phyloP scores from a whole-genome alignment of 441 rosid genomes.

The Aquilaria agallochum region DNA sequence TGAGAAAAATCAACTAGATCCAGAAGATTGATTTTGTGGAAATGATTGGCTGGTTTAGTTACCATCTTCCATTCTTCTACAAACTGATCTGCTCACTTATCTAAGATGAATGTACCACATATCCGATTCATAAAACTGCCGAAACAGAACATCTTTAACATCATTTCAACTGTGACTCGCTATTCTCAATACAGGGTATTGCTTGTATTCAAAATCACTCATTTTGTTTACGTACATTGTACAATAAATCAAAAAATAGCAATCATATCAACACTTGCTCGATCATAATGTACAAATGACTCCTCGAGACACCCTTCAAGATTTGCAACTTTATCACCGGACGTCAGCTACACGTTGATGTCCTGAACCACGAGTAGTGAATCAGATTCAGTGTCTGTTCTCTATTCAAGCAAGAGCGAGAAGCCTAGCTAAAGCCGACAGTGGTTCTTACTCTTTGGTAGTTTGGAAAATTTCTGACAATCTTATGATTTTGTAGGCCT shows the following conservation, averaged over 20 bases:
- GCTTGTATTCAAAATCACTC: no score
- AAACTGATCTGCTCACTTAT: no score
- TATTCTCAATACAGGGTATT: no score
- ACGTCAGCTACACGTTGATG: slow-evolving; percentile 1
- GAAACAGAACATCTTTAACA: no score
- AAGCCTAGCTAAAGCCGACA: slow-evolving; percentile 8
- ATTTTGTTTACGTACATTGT: neutral
- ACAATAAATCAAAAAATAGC: slow-evolving; percentile 18
- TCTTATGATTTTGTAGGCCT: slow-evolving; percentile 40
- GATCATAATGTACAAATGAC: slow-evolving; percentile 23
- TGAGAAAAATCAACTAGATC: no score
- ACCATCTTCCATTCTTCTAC: no score
- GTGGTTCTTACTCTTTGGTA: slow-evolving; percentile 18
- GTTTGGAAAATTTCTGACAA: slow-evolving; percentile 20
- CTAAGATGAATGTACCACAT: no score
- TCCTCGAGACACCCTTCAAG: slow-evolving; percentile 3
- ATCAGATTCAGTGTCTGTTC: slow-evolving; percentile 5
- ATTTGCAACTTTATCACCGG: slow-evolving; percentile 6
- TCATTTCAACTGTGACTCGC: no score
- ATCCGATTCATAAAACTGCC: no score
- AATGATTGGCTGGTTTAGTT: no score
- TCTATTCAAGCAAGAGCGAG: neutral
- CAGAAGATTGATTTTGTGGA: no score
- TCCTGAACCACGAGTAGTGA: slow-evolving; percentile 1
- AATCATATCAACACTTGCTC: slow-evolving; percentile 18